Evolutionary conservation across 345 rosid genomes (phyloP).

Genomic region (Eucalyptus cloeziana): DNA sequence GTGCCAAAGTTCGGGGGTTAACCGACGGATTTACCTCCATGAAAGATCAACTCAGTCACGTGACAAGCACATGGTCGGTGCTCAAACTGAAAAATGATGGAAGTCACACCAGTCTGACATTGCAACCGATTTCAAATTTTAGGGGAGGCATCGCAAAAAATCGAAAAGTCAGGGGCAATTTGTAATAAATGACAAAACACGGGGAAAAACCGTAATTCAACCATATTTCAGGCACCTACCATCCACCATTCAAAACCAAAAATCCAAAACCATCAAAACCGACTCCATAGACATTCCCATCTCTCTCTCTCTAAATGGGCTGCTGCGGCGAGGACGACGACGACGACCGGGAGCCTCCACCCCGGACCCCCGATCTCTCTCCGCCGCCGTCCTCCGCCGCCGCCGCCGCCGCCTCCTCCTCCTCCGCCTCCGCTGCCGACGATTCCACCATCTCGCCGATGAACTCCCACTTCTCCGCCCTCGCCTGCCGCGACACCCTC

Average conservation of each 20-base stretch:
- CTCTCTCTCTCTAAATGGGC: slow-evolving; percentile 14
- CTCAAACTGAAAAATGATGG: too few relatives aligned
- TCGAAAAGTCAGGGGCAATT: not conserved
- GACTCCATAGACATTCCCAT: not conserved
- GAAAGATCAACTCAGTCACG: too few relatives aligned
- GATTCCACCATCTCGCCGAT: slow-evolving; percentile 26
- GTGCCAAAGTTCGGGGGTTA: too few relatives aligned
- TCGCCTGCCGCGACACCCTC: slow-evolving; percentile 51
- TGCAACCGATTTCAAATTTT: too few relatives aligned
- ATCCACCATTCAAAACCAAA: not conserved
- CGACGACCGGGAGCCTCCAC: slow-evolving; percentile 9
- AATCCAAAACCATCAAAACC: not conserved
- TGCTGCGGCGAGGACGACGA: slow-evolving; percentile 36
- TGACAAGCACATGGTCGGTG: too few relatives aligned
- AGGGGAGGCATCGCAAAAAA: not conserved
- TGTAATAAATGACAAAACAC: not conserved
- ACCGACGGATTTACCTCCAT: too few relatives aligned
- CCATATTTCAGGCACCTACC: not conserved
- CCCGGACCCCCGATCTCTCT: not conserved
- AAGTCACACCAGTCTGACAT: too few relatives aligned
- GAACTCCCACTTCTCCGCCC: slow-evolving; percentile 44
- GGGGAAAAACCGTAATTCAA: not conserved
- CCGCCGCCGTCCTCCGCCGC: not conserved
- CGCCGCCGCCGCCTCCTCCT: not conserved
- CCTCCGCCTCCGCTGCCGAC: not conserved